Percentiles rank a stretch among this genome's conserved stretches.
These are phyloP conservation scores for Tuber melanosporum DNA, from an alignment of 495 filamentous ascomycete species.

Conservation along the genomic window DNA sequence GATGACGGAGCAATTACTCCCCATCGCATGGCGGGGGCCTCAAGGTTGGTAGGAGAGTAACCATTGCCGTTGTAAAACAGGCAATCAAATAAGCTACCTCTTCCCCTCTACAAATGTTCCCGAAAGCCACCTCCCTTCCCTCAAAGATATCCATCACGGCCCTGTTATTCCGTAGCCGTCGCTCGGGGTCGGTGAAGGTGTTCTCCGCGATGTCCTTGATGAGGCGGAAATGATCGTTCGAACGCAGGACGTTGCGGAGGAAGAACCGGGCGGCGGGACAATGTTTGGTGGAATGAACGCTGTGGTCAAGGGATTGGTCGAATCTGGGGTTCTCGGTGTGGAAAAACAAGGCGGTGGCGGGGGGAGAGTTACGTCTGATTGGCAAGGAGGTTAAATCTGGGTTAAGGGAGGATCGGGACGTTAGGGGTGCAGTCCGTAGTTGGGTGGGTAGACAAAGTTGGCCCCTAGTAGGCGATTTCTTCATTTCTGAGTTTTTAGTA, in stretches of 20 bases:
- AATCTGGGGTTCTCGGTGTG: too few species aligned
- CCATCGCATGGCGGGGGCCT: conserved; percentile 34
- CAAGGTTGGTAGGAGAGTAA: conserved; percentile 58
- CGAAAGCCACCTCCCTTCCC: conserved; percentile 70
- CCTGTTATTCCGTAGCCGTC: conserved; percentile 65
- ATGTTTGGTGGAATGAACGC: conserved; percentile 61
- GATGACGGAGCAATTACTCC: not conserved
- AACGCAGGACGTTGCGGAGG: conserved; percentile 50
- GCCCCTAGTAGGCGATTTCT: too few species aligned
- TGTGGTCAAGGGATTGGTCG: conserved; percentile 58
- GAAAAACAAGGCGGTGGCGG: conserved; percentile 10
- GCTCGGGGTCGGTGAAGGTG: conserved; percentile 77
- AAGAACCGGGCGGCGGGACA: conserved; percentile 41
- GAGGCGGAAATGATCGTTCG: conserved; percentile 69
- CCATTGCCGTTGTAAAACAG: conserved; percentile 84
- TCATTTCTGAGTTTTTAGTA: too few species aligned
- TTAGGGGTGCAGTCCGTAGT: too few species aligned
- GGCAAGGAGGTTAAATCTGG: too few species aligned
- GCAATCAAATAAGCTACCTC: conserved; percentile 93
- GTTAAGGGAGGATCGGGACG: too few species aligned
- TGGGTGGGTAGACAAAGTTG: too few species aligned
- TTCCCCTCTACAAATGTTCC: conserved; percentile 78
- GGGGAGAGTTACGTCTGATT: too few species aligned
- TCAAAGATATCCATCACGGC: conserved; percentile 80
- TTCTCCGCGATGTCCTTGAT: conserved; percentile 82